phyloP scores from a whole-genome alignment of 2,329 filamentous ascomycete genomes.

The Fusarium sp. region DNA sequence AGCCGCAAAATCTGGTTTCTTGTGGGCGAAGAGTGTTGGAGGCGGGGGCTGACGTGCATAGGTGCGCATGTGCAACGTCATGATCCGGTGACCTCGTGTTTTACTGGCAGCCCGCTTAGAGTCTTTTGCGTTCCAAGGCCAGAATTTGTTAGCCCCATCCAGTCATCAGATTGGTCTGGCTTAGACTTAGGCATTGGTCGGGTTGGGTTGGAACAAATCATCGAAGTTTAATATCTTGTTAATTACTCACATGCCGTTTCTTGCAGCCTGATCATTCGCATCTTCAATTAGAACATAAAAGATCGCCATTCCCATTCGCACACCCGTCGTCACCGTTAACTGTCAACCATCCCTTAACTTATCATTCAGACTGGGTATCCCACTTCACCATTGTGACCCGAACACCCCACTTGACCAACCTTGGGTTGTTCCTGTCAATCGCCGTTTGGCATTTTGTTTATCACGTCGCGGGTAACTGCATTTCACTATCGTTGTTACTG shows the following conservation, averaged over 20 bases:
- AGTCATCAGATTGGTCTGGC: conserved; percentile 14
- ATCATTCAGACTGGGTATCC: conserved; percentile 13
- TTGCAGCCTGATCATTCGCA: conserved; percentile 14
- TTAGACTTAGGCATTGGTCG: conserved; percentile 31
- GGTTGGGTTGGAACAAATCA: conserved; percentile 32
- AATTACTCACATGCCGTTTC: conserved; percentile 3
- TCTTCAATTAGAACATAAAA: conserved; percentile 39
- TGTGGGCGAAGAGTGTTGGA: conserved; percentile 11
- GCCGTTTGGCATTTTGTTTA: conserved; percentile 17
- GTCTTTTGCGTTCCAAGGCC: conserved; percentile 20
- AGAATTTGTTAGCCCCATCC: conserved; percentile 11
- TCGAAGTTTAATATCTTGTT: conserved; percentile 28
- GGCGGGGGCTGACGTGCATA: conserved; percentile 45
- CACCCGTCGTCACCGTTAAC: conserved; percentile 23
- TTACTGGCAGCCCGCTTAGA: conserved; percentile 5
- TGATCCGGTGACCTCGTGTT: conserved; percentile 33
- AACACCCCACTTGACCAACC: conserved; percentile 30
- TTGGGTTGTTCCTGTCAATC: conserved; percentile 22
- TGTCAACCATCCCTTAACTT: conserved; percentile 11
- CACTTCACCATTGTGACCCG: conserved; percentile 29
- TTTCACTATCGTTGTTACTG: conserved; percentile 1
- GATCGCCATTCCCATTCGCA: conserved; percentile 32
- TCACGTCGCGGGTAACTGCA: conserved; percentile 26
- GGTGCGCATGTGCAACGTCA: conserved; percentile 47
- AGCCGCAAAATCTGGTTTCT: conserved; percentile 46